A percentile compares a stretch with the other conserved stretches of the same genome.
These are phyloP conservation scores for Penicillium diatomitis DNA, from an alignment of 495 filamentous ascomycete genomes.

Conservation along the genomic window DNA sequence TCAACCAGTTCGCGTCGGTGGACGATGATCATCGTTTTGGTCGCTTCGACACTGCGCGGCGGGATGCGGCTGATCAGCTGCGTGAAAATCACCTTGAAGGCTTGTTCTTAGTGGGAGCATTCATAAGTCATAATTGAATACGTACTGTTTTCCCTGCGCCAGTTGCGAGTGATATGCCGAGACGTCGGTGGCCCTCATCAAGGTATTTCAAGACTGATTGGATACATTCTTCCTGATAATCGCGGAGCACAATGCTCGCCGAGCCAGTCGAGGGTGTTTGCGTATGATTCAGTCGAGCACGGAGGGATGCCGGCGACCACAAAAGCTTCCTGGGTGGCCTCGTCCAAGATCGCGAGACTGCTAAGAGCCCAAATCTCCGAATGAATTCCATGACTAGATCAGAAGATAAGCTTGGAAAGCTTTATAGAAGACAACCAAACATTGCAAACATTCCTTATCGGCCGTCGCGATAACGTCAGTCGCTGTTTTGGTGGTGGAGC, in stretches of 20 bases:
- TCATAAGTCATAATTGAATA: neutral
- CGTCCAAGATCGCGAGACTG: slow-evolving; percentile 11
- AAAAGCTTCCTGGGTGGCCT: slow-evolving; percentile 1
- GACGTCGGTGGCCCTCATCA: slow-evolving; percentile 61
- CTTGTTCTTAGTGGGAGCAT: neutral
- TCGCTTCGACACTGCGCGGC: slow-evolving; percentile 44
- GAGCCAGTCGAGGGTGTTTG: slow-evolving; percentile 10
- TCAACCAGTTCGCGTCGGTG: slow-evolving; percentile 94
- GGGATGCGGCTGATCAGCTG: slow-evolving; percentile 77
- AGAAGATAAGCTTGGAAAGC: neutral
- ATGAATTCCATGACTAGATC: slow-evolving; percentile 22
- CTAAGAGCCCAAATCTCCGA: slow-evolving; percentile 17
- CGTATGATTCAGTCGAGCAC: slow-evolving; percentile 23
- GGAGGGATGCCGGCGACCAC: neutral
- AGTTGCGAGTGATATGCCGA: slow-evolving; percentile 86
- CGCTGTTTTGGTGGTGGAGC: neutral
- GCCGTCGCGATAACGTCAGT: slow-evolving; percentile 11
- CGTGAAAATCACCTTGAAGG: slow-evolving; percentile 78
- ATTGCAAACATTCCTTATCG: slow-evolving; percentile 34
- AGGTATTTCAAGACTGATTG: slow-evolving; percentile 70
- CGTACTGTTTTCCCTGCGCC: slow-evolving; percentile 85
- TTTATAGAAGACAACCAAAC: slow-evolving; percentile 22
- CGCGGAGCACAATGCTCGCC: slow-evolving; percentile 48
- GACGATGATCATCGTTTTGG: slow-evolving; percentile 82
- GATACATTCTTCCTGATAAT: slow-evolving; percentile 86